Conservation (phyloP, 441 rosid genomes). For the Syzygium syzygioides region DNA sequence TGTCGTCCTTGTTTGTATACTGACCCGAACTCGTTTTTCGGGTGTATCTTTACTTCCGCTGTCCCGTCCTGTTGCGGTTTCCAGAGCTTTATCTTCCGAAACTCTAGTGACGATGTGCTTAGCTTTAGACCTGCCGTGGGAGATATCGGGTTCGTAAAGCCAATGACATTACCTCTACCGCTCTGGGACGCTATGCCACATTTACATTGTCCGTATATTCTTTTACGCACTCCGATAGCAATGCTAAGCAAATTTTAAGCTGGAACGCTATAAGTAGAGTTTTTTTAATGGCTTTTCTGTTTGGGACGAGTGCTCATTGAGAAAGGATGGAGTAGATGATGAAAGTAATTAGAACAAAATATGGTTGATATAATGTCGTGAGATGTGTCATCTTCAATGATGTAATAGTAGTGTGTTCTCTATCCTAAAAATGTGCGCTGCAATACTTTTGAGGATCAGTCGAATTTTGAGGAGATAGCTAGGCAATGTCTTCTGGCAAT, state of each 20-base stretch:
- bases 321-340: neutral
- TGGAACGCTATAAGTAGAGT: neutral
- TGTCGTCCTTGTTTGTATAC: neutral
- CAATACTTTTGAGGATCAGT: neutral
- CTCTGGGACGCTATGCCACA: neutral
- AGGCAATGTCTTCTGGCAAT: neutral
- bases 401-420: neutral
- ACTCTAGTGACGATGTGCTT: neutral
- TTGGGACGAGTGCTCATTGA: neutral
- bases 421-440: neutral
- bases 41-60: neutral
- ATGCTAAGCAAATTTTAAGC: neutral
- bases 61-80: neutral
- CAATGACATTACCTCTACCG: neutral
- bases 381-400: neutral
- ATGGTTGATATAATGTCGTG: accelerated
- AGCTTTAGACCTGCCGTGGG: neutral
- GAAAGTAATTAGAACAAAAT: neutral
- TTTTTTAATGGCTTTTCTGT: neutral
- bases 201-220: neutral
- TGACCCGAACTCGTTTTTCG: neutral
- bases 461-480: neutral
- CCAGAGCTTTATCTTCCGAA: neutral
- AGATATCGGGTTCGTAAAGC: neutral
- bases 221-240: neutral